Evolutionary conservation across 1,284 basidiomycete genomes (phyloP), one percentile per base, ranked within the genome.

Genomic region (Agaricales sp.): DNA sequence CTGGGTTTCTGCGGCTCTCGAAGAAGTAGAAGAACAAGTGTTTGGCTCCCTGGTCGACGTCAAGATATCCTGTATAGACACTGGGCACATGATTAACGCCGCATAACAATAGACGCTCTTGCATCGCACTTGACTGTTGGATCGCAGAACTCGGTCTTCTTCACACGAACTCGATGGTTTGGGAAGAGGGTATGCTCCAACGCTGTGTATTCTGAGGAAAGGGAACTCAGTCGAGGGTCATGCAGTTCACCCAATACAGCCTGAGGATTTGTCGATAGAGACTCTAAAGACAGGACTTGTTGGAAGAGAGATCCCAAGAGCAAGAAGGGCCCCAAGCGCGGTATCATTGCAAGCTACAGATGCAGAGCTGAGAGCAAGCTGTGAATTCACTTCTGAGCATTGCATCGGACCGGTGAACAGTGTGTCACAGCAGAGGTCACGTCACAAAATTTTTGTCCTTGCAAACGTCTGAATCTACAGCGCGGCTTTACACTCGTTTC

Each of bases 1-100:
- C 71, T 1, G 87, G 87, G 52, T 82, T 68, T 39, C 73, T 70
- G 51, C 87, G 68, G 47, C 82, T 86, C 63, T 88, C 86, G 62
- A 92, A 91, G 68, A 90, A 91, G 65, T 87, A 88, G 67, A 92
- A 92, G 70, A 89, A 92, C 59, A 81, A 70, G 52, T 79, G 77
- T 53, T 78, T 77, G 25, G 78, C 77, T 54, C 67, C 58, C 55
- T 63, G 49, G 38, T 79, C 83, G 3, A 82, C 68, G 52, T 81
- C 79, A 19, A 82, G 61, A 57, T 82, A 82, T 1, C 79, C 79
- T 1, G 80, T 80, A 53, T 78, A 82, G 14, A 71, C 74, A 51
- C 75, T 75, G 57, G 48, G 58, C 45, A 53, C 44, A 46, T 55
- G 54, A 16, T 37, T 37, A 11, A 37, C 30, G 30, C 18, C 25